Base-by-base conservation (phyloP, 2,329 filamentous ascomycete species). In the Aspergillus sp. region DNA sequence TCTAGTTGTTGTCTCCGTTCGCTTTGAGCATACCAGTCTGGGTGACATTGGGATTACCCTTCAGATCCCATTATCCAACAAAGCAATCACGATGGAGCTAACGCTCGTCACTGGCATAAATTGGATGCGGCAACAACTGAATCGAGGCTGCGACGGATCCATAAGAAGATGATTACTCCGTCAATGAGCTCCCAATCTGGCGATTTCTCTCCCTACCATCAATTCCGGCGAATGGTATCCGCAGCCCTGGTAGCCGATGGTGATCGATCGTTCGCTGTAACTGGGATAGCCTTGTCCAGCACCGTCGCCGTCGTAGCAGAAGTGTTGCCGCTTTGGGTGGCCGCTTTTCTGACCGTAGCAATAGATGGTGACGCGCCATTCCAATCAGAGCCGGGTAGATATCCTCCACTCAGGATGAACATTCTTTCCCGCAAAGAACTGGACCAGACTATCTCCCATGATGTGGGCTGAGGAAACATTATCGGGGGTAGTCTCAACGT, bases 1-100 rank as follows among this genome's bases (percentile, higher is more conserved):
- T 30, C 44, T 61, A 4, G 47, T 57, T 9, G 42, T 60, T 10
- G 50, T 58, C 4, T 54, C 56, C 2, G 54, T 59, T 27, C 37
- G 45, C 6, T 58, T 59, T 20, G 27, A 49, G 10, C 57, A 58
- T 9, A 27, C 46, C 1, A 45, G 30, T 7, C 43, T 60, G 15
- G 39, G 53, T 4, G 2, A 13, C 20, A 3, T 48, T 15, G 2
- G 32, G 32, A n/a, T 7, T 35, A n/a, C 12, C 32, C 12, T 35
- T 35, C 32, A 2, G n/a, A 35, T n/a, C 12, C 12, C 12, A 2
- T 35, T 3, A 13, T 35, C 32, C 32, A 35, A 15, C n/a, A 15
- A 35, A 15, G n/a, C 4, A 35, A 1, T 35, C 32, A 13, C n/a
- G 12, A 13, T 35, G 32, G 12, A 35, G 4, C 12, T 13, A 7